phyloP scores from a whole-genome alignment of 1,139 yeast genomes.

The Geotrichum citri-aurantii region DNA sequence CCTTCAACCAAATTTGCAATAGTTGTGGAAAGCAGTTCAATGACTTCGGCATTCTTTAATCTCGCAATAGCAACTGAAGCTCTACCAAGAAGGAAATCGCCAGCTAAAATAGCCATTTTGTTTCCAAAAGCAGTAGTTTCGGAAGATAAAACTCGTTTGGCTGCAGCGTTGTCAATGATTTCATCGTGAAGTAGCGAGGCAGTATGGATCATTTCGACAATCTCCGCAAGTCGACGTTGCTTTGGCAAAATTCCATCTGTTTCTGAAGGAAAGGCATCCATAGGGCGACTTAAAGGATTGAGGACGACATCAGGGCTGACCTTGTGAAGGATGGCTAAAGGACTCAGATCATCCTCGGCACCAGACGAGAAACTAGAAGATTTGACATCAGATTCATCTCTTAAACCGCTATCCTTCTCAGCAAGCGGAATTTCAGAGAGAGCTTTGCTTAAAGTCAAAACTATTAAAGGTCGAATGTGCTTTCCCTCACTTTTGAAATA shows the following conservation, averaged over 20 bases:
- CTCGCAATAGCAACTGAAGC: slow-evolving; percentile 96
- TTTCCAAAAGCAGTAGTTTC: slow-evolving; percentile 93
- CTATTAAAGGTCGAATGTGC: slow-evolving; percentile 88
- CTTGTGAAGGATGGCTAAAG: slow-evolving; percentile 79
- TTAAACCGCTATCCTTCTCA: slow-evolving; percentile 52
- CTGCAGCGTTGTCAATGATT: slow-evolving; percentile 87
- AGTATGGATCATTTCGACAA: slow-evolving; percentile 98
- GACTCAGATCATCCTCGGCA: slow-evolving; percentile 50
- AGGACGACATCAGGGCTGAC: slow-evolving; percentile 74
- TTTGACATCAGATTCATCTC: slow-evolving; percentile 34
- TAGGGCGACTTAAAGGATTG: slow-evolving; percentile 80
- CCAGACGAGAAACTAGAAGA: slow-evolving; percentile 27
- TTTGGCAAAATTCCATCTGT: slow-evolving; percentile 70
- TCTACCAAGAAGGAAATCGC: slow-evolving; percentile 89
- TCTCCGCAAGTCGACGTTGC: slow-evolving; percentile 91
- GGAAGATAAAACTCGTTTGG: slow-evolving; percentile 83
- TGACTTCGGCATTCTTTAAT: slow-evolving; percentile 89
- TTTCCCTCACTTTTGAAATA: slow-evolving; percentile 96
- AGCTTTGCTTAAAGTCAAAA: slow-evolving; percentile 75
- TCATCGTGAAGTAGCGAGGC: slow-evolving; percentile 94
- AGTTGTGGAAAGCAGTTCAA: slow-evolving; percentile 88
- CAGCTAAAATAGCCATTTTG: slow-evolving; percentile 96
- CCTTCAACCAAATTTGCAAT: slow-evolving; percentile 97
- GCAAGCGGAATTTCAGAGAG: slow-evolving; percentile 65
- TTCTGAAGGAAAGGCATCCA: slow-evolving; percentile 56